Evolutionary conservation across 805 yeast species (phyloP).

Genomic region (Saturnispora mendoncae): DNA sequence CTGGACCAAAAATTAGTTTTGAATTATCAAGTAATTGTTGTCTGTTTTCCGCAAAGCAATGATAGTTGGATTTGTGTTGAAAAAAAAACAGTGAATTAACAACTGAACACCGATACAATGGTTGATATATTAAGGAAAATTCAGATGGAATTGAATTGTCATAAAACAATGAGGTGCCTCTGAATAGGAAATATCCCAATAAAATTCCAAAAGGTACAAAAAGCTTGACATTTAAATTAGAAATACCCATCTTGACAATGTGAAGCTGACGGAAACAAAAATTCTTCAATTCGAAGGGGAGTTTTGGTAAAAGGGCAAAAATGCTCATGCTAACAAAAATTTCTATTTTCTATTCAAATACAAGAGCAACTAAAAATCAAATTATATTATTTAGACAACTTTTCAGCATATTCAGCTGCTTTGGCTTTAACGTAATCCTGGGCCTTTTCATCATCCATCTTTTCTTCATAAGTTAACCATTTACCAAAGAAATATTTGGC

Average conservation of each 20-base stretch:
- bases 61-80: too few relatives aligned
- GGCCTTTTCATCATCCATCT: constrained; percentile 54
- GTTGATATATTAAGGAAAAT: background rate
- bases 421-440: constrained; percentile 82
- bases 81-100: too few relatives aligned
- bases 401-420: constrained; percentile 61
- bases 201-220: too few relatives aligned
- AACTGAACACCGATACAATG: background rate
- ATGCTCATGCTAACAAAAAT: background rate
- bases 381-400: constrained; percentile 16
- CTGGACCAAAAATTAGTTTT: too few relatives aligned
- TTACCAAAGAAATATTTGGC: constrained; percentile 92
- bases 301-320: background rate
- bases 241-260: too few relatives aligned
- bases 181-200: background rate
- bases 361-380: constrained; percentile 1
- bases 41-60: too few relatives aligned
- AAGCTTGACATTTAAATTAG: too few relatives aligned
- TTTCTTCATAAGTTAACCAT: constrained; percentile 79
- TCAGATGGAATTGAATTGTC: background rate
- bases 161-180: background rate
- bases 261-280: too few relatives aligned
- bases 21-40: too few relatives aligned
- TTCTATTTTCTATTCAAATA: background rate
- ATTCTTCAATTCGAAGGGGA: too few relatives aligned